These are phyloP conservation scores for Leersia perrieri DNA, from an alignment of 176 grass and related monocot genomes.

Conservation along the genomic window DNA sequence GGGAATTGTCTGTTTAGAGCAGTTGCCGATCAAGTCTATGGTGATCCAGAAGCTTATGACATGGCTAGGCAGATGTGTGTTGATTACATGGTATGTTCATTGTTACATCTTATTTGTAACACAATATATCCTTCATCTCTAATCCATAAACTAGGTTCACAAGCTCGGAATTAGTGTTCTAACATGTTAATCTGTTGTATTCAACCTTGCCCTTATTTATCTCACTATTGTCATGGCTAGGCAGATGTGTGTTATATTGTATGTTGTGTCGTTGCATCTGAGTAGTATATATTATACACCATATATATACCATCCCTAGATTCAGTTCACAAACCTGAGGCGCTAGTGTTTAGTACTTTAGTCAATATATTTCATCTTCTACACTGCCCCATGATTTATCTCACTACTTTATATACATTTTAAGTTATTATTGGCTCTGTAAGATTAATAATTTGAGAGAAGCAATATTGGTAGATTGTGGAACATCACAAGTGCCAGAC, in stretches of 20 bases:
- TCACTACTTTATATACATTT: not conserved
- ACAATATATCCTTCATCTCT: not conserved
- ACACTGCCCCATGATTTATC: not conserved
- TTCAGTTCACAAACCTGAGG: not conserved
- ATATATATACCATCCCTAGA: slow-evolving; percentile 1
- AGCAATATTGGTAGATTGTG: not conserved
- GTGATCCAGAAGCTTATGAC: slow-evolving; percentile 90
- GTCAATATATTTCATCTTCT: not conserved
- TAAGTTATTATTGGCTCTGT: slow-evolving; percentile 18
- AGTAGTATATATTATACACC: not conserved
- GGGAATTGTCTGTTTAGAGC: slow-evolving; percentile 98
- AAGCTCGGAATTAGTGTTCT: not conserved
- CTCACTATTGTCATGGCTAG: slow-evolving; percentile 62
- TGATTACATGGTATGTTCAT: slow-evolving; percentile 86
- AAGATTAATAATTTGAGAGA: not conserved
- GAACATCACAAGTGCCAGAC: not conserved
- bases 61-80: slow-evolving; percentile 96
- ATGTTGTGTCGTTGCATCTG: slow-evolving; percentile 21
- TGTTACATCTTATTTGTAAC: slow-evolving; percentile 12
- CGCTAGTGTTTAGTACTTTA: not conserved
- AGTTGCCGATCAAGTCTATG: slow-evolving; percentile 99
- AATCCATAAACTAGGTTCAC: not conserved
- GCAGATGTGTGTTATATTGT: slow-evolving; percentile 98
- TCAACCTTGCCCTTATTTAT: not conserved
- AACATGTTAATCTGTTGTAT: not conserved